Base-by-base conservation (phyloP, 73 alveolate genomes). In the Paramecium caudatum region DNA sequence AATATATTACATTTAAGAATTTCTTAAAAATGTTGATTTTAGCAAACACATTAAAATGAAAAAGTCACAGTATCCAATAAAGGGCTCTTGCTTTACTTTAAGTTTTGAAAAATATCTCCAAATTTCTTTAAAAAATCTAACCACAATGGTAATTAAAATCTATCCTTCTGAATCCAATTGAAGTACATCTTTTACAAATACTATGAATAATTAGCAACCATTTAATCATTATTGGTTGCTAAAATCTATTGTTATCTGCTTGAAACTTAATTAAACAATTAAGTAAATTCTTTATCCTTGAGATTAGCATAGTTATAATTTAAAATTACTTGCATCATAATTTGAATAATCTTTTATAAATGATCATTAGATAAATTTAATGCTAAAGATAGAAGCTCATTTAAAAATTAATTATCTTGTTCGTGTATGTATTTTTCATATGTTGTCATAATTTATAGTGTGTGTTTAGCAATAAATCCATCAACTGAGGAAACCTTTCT, bases 401-500 rank as follows among this genome's bases (percentile, higher is more conserved):
- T 74, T 12, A 74, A 19, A 39, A 74, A 74, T 37, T 21, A 34
- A 74, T 74, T 74, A 74, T 74, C 47, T 43, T 74, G 19, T 74
- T 74, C 88, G 43, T 74, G 65, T 3, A 74, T 74, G 32, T 27
- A 74, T 45, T 74, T 74, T 19, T 74, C 88, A 74, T 74, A 74
- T 21, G 43, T 74, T 1, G 43, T 74, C 62, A 74, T 74, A 41
- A 74, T 74, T 74, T 74, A 23, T 27, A 74, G 21, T 0, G 68
- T 37, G 21, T 74, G 62, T 41, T 37, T 74, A 8, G 88, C 88
- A 19, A 74, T 74, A 15, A 74, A 74, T 39, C 32, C 88, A 39
- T 37, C 69, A 6, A 74, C 68, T 0, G 62, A 41, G 17, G 62
- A 30, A 10, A 74, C 88, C 16, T 30, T 37, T 37, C 88, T 41